Percentiles rank a stretch among this genome's conserved stretches.
Conservation (phyloP, 768 basidiomycete genomes). For the Lactarius vividus region DNA sequence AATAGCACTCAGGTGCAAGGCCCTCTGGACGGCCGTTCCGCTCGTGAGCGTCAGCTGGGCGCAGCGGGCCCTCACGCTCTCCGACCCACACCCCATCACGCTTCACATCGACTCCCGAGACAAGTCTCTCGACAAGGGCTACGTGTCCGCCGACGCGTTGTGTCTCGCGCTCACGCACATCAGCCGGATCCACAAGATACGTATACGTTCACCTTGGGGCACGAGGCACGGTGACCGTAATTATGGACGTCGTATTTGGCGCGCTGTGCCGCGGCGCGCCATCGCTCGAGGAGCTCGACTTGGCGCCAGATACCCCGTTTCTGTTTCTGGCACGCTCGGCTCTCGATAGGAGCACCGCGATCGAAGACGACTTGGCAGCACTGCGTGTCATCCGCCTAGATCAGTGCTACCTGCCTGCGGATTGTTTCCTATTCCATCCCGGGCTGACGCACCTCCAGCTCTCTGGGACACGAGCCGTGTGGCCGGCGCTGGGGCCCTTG, state of each 20-base stretch:
- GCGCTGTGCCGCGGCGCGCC: constrained; percentile 4
- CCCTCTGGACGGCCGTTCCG: constrained; percentile 20
- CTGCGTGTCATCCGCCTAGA: constrained; percentile 13
- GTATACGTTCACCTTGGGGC: constrained; percentile 20
- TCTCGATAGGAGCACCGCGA: not conserved
- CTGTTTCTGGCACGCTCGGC: constrained; percentile 1
- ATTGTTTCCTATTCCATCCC: constrained; percentile 6
- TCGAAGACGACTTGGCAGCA: not conserved
- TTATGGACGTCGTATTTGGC: constrained; percentile 17
- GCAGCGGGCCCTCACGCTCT: constrained; percentile 17
- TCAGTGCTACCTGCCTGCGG: constrained; percentile 3
- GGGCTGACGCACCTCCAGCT: constrained; percentile 16
- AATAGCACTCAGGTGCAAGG: constrained; percentile 18
- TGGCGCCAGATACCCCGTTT: constrained; percentile 11
- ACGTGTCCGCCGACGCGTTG: constrained; percentile 16
- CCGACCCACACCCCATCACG: constrained; percentile 14
- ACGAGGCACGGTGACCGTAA: constrained; percentile 18
- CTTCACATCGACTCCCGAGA: constrained; percentile 20
- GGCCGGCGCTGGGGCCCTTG: constrained; percentile 11
- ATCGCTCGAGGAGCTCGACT: constrained; percentile 20
- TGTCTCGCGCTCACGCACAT: constrained; percentile 7
- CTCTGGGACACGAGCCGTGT: constrained; percentile 4
- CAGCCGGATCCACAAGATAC: constrained; percentile 12
- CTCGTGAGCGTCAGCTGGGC: constrained; percentile 20
- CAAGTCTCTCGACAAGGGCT: constrained; percentile 20